Base-by-base conservation (phyloP, 2,329 filamentous ascomycete genomes). In the Xylaria multiplex region DNA sequence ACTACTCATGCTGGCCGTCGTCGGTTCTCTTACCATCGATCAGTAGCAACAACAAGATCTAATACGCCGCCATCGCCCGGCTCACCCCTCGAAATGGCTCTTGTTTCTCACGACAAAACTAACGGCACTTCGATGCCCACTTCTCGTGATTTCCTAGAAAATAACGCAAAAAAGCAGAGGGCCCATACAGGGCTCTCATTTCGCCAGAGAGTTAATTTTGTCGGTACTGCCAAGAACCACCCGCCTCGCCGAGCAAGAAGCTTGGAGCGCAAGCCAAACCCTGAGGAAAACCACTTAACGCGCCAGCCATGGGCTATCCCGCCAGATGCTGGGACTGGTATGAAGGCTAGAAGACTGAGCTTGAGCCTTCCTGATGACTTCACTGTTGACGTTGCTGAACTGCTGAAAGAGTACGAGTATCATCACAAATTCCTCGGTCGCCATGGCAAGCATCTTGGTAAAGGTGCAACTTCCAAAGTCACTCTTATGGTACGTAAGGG, bases 391-490 rank as follows among this genome's bases (percentile, higher is more conserved):
- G 85, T 89, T 9, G 90, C 84, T 30, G 89, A 92, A 58, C 82
- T 95, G 3, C 84, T 87, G 66, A 83, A 84, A 53, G 91, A 93
- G 71, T 95, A 89, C 72, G 88, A 90, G 67, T 91, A 90, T 70
- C 84, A 87, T 69, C 90, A 88, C 78, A 88, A 91, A 70, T 81
- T 95, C 58, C 83, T 92, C 37, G 90, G 91, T 8, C 88, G 89
- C 48, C 87, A 91, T 73, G 90, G 91, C 45, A 93, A 91, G 79
- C 86, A 90, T 67, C 82, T 96, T 6, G 93, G 93, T 67, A 92
- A 92, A 78, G 93, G 93, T 48, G 91, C 92, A 11, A 94, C 92
- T 6, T 93, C 92, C 49, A 91, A 91, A 71, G 93, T 97, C 27
- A 91, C 88, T 40, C 84, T 95, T 66, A 96, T 97, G 91, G 84